Evolutionary conservation across 2,329 filamentous ascomycete genomes (phyloP), one percentile per base, ranked within the genome.

Genomic region (Fusarium transvaalense): DNA sequence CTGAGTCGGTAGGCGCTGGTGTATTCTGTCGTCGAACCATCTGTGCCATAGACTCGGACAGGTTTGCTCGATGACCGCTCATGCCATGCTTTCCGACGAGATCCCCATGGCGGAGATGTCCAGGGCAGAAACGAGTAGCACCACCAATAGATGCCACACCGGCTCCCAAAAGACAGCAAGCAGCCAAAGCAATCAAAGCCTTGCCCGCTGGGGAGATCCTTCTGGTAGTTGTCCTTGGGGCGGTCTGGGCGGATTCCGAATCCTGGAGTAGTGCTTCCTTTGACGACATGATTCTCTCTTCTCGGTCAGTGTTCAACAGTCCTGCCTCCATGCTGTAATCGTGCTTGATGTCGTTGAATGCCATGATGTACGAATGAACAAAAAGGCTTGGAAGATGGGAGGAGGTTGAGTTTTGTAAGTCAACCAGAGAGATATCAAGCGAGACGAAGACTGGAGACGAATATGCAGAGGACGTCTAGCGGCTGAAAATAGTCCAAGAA

Each of bases 21-120:
- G 80, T 77, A 66, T 89, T 75, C 66, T 80, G 86, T 66, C 90
- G 86, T 78, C 88, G 89, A 37, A 87, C 91, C 58, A 93, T 79
- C 59, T 88, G 86, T 56, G 91, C 83, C 66, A 92, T 81, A 60
- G 86, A 58, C 19, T 73, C 66, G 38, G 71, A 74, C 42, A 73
- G 48, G 56, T 74, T 71, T 60, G 69, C 67, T 50, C 52, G 67
- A 61, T 73, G 68, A 34, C 66, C 54, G 43, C 46, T 70, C 57
- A 74, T 63, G 48, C 61, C 68, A 46, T 73, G 66, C 57, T 74
- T 73, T 43, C 64, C 63, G 27, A 61, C 27, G 14, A 65, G 23
- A 23, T 68, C 62, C n/a, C 58, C 59, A 60, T 75, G 71, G 15
- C 69, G 71, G 8, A 75, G 62, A 46, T 75, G 73, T 17, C 72